These are phyloP conservation scores for Leucoagaricus sp. DNA, from an alignment of 1,284 basidiomycete genomes.

Conservation along the genomic window DNA sequence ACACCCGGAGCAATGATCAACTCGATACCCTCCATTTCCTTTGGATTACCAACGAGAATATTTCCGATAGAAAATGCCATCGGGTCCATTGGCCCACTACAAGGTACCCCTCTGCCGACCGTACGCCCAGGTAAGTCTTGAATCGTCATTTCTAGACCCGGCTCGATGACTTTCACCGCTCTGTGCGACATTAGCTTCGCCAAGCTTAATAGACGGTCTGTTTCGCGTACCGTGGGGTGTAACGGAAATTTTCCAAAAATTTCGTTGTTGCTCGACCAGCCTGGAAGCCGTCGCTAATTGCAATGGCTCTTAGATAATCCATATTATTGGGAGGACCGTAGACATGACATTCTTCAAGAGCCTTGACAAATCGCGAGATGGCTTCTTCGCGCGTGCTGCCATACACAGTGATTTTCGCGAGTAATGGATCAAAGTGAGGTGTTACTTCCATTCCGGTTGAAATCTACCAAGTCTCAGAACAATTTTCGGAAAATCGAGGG, in stretches of 20 bases:
- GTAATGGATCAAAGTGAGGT: conserved; percentile 58
- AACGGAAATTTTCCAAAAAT: conserved; percentile 53
- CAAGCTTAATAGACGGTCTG: not conserved
- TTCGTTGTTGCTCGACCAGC: conserved; percentile 54
- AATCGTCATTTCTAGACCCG: conserved; percentile 61
- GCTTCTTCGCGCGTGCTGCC: conserved; percentile 43
- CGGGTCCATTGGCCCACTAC: conserved; percentile 68
- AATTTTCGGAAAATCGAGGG: no score
- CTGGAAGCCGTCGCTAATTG: conserved; percentile 41
- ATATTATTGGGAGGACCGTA: conserved; percentile 53
- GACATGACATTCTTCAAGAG: conserved; percentile 42
- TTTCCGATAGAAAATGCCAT: conserved; percentile 63
- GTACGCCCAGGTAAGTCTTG: conserved; percentile 67
- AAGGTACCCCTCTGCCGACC: conserved; percentile 63
- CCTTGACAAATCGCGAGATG: conserved; percentile 36
- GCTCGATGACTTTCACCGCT: conserved; percentile 56
- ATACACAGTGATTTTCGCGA: conserved; percentile 55
- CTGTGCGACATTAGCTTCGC: conserved; percentile 26
- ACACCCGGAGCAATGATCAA: conserved; percentile 43
- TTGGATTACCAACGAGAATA: conserved; percentile 58
- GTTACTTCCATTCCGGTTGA: conserved; percentile 55
- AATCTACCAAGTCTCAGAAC: conserved; percentile 32
- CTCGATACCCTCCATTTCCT: conserved; percentile 60
- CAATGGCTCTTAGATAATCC: conserved; percentile 50
- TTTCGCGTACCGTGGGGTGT: conserved; percentile 40